Conservation (phyloP, 2,329 filamentous ascomycete genomes). For the Fusarium nematophilum region DNA sequence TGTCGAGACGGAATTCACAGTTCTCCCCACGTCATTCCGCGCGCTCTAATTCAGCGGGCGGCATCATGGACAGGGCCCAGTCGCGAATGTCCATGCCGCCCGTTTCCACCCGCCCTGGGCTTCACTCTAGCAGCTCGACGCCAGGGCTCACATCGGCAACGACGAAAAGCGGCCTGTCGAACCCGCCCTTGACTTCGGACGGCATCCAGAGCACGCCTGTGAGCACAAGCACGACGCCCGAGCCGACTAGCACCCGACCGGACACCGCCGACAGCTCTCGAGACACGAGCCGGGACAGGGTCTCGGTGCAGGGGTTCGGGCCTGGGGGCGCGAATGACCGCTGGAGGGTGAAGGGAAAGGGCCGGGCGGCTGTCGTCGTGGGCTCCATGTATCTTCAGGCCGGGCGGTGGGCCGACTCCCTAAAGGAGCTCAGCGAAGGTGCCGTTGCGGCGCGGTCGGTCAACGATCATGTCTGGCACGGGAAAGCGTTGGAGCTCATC, state of each 20-base stretch:
- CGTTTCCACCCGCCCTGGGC: conserved; percentile 59
- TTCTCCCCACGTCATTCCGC: conserved; percentile 56
- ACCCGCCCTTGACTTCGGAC: conserved; percentile 62
- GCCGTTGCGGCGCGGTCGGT: conserved; percentile 80
- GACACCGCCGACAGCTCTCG: conserved; percentile 58
- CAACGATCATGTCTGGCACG: conserved; percentile 97
- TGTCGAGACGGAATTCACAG: conserved; percentile 67
- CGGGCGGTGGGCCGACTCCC: conserved; percentile 88
- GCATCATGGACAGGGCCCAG: conserved; percentile 67
- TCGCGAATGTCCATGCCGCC: conserved; percentile 87
- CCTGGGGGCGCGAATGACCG: conserved; percentile 78
- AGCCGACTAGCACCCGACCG: conserved; percentile 51
- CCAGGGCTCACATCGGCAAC: conserved; percentile 64
- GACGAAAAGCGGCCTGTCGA: conserved; percentile 60
- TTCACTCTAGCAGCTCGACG: conserved; percentile 58
- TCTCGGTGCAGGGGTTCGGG: conserved; percentile 78
- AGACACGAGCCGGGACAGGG: conserved; percentile 65
- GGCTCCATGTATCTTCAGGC: conserved; percentile 89
- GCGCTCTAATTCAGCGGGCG: conserved; percentile 66
- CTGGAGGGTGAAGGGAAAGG: conserved; percentile 83
- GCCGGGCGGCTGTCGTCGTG: conserved; percentile 81
- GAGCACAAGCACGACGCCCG: conserved; percentile 55
- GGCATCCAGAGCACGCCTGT: conserved; percentile 53
- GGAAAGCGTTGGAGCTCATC: conserved; percentile 91
- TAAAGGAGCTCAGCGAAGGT: conserved; percentile 85